A percentile compares a stretch with the other conserved stretches of the same genome.
Evolutionary conservation across 805 yeast species (phyloP).

Genomic region (Lachancea meyersii): DNA sequence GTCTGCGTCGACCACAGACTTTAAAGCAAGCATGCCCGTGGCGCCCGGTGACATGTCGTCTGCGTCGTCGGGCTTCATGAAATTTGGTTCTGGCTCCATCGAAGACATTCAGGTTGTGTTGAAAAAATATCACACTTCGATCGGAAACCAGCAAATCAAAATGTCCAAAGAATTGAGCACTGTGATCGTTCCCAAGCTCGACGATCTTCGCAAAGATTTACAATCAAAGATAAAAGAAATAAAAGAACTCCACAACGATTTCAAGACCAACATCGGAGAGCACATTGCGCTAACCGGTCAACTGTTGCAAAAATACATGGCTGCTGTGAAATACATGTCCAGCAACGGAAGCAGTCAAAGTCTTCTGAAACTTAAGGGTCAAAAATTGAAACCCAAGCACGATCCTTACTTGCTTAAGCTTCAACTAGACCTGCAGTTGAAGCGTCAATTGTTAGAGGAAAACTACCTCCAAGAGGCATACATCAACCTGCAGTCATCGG

Average conservation of each 20-base stretch:
- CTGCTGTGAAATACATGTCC: slow-evolving; percentile 39
- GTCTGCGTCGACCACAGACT: background rate
- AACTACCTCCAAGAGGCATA: slow-evolving; percentile 60
- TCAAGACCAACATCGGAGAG: slow-evolving; percentile 51
- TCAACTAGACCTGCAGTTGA: slow-evolving; percentile 58
- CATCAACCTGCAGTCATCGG: slow-evolving; percentile 57
- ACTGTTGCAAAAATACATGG: slow-evolving; percentile 41
- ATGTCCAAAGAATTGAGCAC: slow-evolving; percentile 50
- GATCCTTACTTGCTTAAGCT: slow-evolving; percentile 63
- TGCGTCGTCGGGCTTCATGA: slow-evolving; percentile 49
- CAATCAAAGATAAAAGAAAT: slow-evolving; percentile 75
- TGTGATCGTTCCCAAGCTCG: slow-evolving; percentile 52
- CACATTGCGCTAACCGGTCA: slow-evolving; percentile 63
- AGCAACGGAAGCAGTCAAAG: slow-evolving; percentile 31
- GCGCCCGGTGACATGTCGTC: slow-evolving; percentile 15
- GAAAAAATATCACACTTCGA: slow-evolving; percentile 55
- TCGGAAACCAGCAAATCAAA: slow-evolving; percentile 49
- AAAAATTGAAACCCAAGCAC: slow-evolving; percentile 34
- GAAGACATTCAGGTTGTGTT: slow-evolving; percentile 70
- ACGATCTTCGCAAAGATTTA: slow-evolving; percentile 60
- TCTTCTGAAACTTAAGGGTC: slow-evolving; percentile 15
- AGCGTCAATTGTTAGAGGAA: slow-evolving; percentile 55
- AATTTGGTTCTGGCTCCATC: slow-evolving; percentile 68
- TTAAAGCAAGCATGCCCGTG: slow-evolving; percentile 2
- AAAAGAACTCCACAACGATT: slow-evolving; percentile 57